Evolutionary conservation across 768 basidiomycete genomes (phyloP).

Genomic region (Boletus reticulatus): DNA sequence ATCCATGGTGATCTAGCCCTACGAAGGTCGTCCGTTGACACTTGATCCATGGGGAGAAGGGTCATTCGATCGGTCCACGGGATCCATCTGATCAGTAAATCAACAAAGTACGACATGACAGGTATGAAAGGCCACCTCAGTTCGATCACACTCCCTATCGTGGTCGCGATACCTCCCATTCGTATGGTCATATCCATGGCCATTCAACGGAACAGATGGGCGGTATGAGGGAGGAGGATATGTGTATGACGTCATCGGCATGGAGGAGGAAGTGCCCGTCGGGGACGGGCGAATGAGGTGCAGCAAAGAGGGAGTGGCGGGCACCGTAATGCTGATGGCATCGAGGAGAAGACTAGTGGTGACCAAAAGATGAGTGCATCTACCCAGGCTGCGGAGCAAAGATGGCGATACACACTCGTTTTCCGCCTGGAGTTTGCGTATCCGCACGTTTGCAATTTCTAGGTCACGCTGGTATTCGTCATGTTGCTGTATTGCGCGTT

Average conservation of each 20-base stretch:
- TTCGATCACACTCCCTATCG: constrained; percentile 24
- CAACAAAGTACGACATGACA: background rate
- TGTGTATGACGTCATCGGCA: constrained; percentile 18
- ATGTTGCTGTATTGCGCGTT: constrained; percentile 14
- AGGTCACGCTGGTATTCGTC: constrained; percentile 27
- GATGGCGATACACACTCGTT: constrained; percentile 26
- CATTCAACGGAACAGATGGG: constrained; percentile 19
- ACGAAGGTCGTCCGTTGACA: constrained; percentile 24
- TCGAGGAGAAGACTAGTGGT: constrained; percentile 30
- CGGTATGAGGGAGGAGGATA: constrained; percentile 7
- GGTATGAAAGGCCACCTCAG: constrained; percentile 9
- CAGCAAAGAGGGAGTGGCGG: constrained; percentile 31
- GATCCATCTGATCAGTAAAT: constrained; percentile 5
- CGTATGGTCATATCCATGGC: constrained; percentile 20
- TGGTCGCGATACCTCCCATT: constrained; percentile 29
- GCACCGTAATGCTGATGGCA: constrained; percentile 32
- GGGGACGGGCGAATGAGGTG: constrained; percentile 28
- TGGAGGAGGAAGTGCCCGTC: constrained; percentile 16
- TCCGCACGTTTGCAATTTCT: constrained; percentile 24
- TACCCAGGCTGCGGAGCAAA: background rate
- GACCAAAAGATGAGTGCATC: background rate
- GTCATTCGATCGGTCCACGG: constrained; percentile 18
- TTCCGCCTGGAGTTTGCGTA: constrained; percentile 31
- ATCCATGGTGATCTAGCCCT: background rate
- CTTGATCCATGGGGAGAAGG: constrained; percentile 21